These are phyloP conservation scores for Aspergillus glaucus DNA, from an alignment of 2,329 filamentous ascomycete species.

Conservation along the genomic window DNA sequence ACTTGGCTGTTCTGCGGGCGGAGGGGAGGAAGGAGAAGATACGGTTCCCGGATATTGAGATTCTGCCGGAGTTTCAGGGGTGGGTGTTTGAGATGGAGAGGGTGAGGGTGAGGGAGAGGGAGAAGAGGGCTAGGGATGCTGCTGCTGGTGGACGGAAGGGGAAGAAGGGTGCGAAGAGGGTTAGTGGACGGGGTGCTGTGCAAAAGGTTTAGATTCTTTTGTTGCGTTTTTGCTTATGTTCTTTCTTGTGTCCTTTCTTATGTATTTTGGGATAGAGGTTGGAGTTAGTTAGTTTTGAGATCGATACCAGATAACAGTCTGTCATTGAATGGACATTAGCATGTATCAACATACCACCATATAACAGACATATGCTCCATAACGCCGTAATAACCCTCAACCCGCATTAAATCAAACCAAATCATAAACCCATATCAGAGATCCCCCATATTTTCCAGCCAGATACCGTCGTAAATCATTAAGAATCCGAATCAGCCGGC, in stretches of 20 bases:
- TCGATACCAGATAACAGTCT: background rate
- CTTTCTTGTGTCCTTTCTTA: background rate
- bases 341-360: background rate
- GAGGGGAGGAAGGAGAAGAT: constrained; percentile 7
- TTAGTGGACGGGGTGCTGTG: constrained; percentile 4
- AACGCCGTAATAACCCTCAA: too few relatives aligned
- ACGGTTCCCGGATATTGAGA: constrained; percentile 36
- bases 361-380: too few relatives aligned
- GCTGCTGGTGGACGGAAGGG: background rate
- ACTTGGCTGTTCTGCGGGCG: background rate
- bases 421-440: background rate
- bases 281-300: background rate
- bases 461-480: background rate
- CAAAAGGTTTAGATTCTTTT: constrained; percentile 2
- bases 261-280: background rate
- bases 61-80: constrained; percentile 27
- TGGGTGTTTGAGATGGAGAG: constrained; percentile 7
- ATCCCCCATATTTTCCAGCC: background rate
- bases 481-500: background rate
- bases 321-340: background rate
- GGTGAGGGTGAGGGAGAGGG: background rate
- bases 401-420: background rate
- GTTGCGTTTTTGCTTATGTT: background rate
- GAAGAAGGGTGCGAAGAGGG: background rate
- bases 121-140: background rate